Base-by-base conservation (phyloP, 106 monocot species). In the Acorus gramineus region DNA sequence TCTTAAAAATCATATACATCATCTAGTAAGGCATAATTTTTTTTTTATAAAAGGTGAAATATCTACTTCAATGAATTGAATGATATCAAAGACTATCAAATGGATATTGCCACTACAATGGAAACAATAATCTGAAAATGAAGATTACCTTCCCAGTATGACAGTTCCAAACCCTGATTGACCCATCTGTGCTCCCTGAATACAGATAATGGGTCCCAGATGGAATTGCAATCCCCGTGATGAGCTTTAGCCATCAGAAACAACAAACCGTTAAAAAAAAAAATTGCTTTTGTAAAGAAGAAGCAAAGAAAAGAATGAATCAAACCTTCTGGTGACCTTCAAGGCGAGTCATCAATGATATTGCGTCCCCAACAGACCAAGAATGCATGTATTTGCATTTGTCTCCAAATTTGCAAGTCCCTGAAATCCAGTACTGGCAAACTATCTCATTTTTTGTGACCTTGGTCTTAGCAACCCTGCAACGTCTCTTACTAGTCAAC, bases 151-250 rank as follows among this genome's bases (percentile, higher is more conserved):
- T 81, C 53, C 95, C 95, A 11, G 80, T 87, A 62, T 91, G 87
- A 53, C 90, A 96, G 77, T 91, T 87, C 95, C 90, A 96, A 63
- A 90, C 63, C 14, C 87, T 75, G 52, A 96, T 82, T 1, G 90
- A 75, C 66, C 78, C 76, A 50, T 96, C 95, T 47, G 84, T 90
- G 66, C 95, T 96, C 48, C 90, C 87, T 5, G 95, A 76, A 67
- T 90, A 96, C 8, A 96, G 78, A 78, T 96, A 87, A 76, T 91
- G 85, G 3, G 95, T 90, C 45, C 85, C 87, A 2, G 85, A 68
- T 8, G 95, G 87, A 11, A 96, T 71, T 44, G 90, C 85, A 66
- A 96, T 90, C 13, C 86, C 90, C 1, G 87, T 85, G 54, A 96
- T 47, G 58, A 81, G n/a, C n/a, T n/a, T n/a, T n/a, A n/a, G n/a